A percentile compares a stretch with the other conserved stretches of the same genome.
Evolutionary conservation across 805 yeast species (phyloP).

Genomic region (Jamesozyma rosinii): DNA sequence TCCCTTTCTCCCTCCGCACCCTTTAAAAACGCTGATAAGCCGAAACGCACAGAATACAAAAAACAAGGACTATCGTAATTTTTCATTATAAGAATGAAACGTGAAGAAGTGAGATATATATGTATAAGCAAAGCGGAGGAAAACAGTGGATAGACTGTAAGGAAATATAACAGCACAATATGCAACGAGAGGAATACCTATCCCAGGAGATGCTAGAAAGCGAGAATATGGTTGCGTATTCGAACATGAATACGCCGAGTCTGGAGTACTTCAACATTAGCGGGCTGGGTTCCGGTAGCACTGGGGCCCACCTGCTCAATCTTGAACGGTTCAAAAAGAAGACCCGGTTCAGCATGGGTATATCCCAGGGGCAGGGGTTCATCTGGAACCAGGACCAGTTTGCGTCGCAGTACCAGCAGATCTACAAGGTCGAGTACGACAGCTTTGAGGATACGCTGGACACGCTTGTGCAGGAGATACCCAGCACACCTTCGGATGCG

Average conservation of each 20-base stretch:
- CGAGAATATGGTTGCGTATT: not conserved
- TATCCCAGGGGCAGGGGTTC: constrained; percentile 58
- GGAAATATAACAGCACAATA: no score
- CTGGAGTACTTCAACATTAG: not conserved
- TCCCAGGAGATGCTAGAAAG: not conserved
- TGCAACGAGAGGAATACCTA: not conserved
- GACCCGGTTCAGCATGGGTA: not conserved
- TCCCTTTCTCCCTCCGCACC: no score
- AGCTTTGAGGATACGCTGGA: not conserved
- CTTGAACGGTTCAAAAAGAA: not conserved
- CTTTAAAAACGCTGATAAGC: no score
- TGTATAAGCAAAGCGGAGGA: no score
- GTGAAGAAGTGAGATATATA: no score
- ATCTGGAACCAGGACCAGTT: constrained; percentile 69
- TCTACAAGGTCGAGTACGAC: constrained; percentile 33
- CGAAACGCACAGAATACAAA: no score
- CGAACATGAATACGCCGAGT: not conserved
- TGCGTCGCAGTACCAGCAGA: constrained; percentile 62
- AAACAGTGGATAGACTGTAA: no score
- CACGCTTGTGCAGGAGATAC: not conserved
- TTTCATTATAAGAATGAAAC: no score
- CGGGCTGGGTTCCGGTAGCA: not conserved
- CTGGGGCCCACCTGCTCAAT: constrained; percentile 16
- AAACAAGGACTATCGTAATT: no score
- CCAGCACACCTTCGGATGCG: not conserved